Evolutionary conservation across 257 asterid species (phyloP).

Genomic region (Anisodus tanguticus): DNA sequence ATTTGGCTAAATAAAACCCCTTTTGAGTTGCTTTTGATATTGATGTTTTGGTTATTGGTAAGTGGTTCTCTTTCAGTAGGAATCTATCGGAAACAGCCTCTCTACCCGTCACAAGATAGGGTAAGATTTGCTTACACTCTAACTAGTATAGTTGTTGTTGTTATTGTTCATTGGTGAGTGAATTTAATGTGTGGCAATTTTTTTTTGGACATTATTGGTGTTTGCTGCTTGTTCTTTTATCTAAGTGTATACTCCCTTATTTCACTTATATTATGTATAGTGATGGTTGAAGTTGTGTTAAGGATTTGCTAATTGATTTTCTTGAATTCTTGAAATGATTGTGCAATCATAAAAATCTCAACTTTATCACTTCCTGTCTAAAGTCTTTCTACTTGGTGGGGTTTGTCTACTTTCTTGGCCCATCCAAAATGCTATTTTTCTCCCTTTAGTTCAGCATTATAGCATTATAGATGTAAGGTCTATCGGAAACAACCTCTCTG

Average conservation of each 20-base stretch:
- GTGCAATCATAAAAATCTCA: constrained; percentile 13
- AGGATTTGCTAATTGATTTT: background rate
- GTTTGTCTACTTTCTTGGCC: background rate
- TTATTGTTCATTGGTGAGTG: background rate
- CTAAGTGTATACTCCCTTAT: background rate
- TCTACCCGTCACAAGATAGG: too few relatives aligned
- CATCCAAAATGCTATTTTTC: background rate
- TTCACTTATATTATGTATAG: background rate
- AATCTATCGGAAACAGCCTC: too few relatives aligned
- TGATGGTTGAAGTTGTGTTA: background rate
- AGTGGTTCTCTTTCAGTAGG: background rate
- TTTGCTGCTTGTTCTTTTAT: constrained; percentile 13
- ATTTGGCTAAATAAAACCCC: constrained; percentile 20
- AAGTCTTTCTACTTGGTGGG: background rate
- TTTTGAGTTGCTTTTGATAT: constrained; percentile 9
- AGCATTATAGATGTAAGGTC: too few relatives aligned
- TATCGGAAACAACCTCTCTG: too few relatives aligned
- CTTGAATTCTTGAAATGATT: constrained; percentile 18
- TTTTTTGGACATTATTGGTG: constrained; percentile 18
- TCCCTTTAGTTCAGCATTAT: background rate
- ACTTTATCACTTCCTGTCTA: background rate
- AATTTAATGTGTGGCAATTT: constrained; percentile 23
- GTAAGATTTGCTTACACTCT: too few relatives aligned
- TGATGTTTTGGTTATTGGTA: constrained; percentile 26
- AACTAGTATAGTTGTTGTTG: too few relatives aligned